phyloP scores from a whole-genome alignment of 345 rosid genomes.

The Isatis tinctoria region DNA sequence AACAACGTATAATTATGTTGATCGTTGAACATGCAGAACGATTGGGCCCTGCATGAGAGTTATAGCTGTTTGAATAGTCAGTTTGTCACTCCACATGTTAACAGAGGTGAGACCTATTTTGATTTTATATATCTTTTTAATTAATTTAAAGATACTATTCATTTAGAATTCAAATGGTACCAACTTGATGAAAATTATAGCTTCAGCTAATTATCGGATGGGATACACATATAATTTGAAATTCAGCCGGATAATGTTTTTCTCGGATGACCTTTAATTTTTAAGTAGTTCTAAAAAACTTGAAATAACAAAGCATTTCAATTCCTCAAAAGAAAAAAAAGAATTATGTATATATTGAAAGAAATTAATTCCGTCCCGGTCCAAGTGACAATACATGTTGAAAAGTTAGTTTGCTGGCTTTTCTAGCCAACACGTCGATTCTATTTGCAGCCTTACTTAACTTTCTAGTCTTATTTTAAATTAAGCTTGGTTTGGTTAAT shows the following conservation, averaged over 20 bases:
- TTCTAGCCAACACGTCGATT: background rate
- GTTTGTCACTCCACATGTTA: conserved; percentile 23
- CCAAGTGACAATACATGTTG: background rate
- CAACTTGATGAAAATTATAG: background rate
- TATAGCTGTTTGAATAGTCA: conserved; percentile 45
- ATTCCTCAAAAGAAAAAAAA: background rate
- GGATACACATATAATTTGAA: background rate
- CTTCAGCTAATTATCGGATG: background rate
- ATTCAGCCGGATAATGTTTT: background rate
- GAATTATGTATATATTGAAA: background rate
- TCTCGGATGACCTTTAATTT: background rate
- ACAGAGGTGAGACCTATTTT: conserved; percentile 37
- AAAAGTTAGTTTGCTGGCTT: background rate
- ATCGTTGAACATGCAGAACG: conserved; percentile 40
- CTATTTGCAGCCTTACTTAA: background rate
- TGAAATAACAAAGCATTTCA: background rate
- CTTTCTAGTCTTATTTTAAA: background rate
- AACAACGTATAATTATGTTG: background rate
- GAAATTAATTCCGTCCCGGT: background rate
- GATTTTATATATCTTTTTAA: background rate
- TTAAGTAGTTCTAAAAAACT: background rate
- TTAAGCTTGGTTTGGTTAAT: background rate
- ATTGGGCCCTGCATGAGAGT: conserved; percentile 55
- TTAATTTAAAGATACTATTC: background rate
- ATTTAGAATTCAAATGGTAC: background rate